phyloP scores from a whole-genome alignment of 306 rosid genomes.

The Sesbania bispinosa region DNA sequence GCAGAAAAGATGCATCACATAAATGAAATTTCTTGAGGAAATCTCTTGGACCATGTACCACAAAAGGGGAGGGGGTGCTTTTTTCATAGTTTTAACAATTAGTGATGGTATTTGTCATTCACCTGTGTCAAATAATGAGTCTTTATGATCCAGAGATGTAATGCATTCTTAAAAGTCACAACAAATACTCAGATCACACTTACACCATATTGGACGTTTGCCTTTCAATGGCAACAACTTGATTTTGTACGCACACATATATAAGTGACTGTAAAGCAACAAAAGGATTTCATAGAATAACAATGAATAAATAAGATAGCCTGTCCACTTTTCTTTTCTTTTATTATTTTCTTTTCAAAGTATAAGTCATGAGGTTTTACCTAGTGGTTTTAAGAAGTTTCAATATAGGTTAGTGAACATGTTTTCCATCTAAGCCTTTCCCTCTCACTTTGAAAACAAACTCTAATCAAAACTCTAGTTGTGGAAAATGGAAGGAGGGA shows the following conservation, averaged over 20 bases:
- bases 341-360: no score
- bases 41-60: no score
- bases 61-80: no score
- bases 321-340: neutral
- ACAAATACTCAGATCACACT: neutral
- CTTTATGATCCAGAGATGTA: neutral
- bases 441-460: neutral
- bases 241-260: neutral
- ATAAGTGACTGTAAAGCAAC: neutral
- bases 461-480: neutral
- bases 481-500: neutral
- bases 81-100: no score
- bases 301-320: neutral
- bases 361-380: neutral
- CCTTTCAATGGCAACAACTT: neutral
- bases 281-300: neutral
- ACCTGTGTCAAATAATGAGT: no score
- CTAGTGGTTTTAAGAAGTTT: neutral
- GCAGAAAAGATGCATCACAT: no score
- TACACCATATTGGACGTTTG: neutral
- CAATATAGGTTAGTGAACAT: neutral
- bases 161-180: neutral
- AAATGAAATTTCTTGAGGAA: no score
- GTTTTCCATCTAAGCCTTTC: neutral
- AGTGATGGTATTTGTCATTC: no score